Conservation (phyloP, 2,329 filamentous ascomycete genomes). For the Beauveria caledonica region DNA sequence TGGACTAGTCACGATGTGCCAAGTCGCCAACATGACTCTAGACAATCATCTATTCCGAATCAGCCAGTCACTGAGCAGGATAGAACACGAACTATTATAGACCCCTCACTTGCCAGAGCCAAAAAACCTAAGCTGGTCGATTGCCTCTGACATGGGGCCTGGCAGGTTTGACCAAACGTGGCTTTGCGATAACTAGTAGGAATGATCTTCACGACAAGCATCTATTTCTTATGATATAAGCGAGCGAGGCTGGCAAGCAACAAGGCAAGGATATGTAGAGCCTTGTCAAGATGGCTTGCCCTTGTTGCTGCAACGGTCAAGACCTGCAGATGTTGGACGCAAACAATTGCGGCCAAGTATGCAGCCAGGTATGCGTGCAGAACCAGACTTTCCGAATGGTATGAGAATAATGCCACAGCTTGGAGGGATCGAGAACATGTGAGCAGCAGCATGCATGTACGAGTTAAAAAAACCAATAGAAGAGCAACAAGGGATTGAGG, state of each 20-base stretch:
- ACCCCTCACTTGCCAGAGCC: neutral
- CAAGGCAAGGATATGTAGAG: too few relatives aligned
- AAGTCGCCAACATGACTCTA: neutral
- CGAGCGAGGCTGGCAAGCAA: too few relatives aligned
- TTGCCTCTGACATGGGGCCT: neutral
- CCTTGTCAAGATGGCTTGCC: neutral
- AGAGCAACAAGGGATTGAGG: neutral
- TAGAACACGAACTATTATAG: too few relatives aligned
- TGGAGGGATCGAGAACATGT: neutral
- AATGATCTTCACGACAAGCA: neutral
- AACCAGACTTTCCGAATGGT: neutral
- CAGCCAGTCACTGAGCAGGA: neutral
- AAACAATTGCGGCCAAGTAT: neutral
- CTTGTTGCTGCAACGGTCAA: neutral
- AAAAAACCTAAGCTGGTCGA: too few relatives aligned
- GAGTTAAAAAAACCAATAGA: neutral
- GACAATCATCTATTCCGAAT: neutral
- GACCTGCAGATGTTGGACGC: neutral
- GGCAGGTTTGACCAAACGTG: neutral
- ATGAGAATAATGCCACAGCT: neutral
- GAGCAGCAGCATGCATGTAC: neutral
- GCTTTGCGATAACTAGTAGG: neutral
- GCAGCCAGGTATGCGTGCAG: neutral
- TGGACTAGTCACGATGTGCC: neutral
- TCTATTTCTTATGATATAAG: too few relatives aligned